Base-by-base conservation (phyloP, 2,329 filamentous ascomycete species). In the Colletotrichum musicola region DNA sequence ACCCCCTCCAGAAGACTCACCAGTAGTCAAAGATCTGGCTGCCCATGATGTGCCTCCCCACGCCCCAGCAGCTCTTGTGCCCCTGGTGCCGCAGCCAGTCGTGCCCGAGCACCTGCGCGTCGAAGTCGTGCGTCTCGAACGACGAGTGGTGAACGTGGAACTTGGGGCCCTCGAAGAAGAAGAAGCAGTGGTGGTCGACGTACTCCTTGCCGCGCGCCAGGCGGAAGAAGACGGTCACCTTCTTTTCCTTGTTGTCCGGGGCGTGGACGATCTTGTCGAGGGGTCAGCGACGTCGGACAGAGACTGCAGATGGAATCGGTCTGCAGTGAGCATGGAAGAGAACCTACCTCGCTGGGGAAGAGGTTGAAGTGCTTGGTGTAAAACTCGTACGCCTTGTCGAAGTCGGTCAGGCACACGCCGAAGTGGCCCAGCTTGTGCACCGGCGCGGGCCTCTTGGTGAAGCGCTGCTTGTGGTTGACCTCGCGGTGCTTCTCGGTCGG, bases 81-180 rank as follows among this genome's bases (percentile, higher is more conserved):
- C 87, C 88, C 76, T 89, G 87, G 70, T 87, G 80, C 2, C 82
- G 82, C 70, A 93, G 79, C 88, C 89, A 93, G 73, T 91, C 86
- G 78, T 93, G 91, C 1, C 91, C 91, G 3, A 93, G 81, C 38
- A 88, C 83, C 81, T 93, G 91, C 4, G 88, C 87, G 75, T 93
- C 91, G 73, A 91, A 92, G 76, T 93, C 90, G 73, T 91, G 87
- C 4, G 91, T 90, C 78, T 93, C 91, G 72, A 90, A 93, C 2
- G 85, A 88, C 18, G 86, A 87, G 78, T 93, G 91, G 75, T 93
- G 90, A 2, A 92, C 85, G 75, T 90, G 88, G 68, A 76, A 80
- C 57, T 79, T 76, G 50, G 79, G 76, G 0, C 83, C 83, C 70
- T 84, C 78, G 72, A 81, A 84, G 71, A 86, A 80, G 77, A 86